phyloP scores from a whole-genome alignment of 164 flowering plant species.

The Piper betle region DNA sequence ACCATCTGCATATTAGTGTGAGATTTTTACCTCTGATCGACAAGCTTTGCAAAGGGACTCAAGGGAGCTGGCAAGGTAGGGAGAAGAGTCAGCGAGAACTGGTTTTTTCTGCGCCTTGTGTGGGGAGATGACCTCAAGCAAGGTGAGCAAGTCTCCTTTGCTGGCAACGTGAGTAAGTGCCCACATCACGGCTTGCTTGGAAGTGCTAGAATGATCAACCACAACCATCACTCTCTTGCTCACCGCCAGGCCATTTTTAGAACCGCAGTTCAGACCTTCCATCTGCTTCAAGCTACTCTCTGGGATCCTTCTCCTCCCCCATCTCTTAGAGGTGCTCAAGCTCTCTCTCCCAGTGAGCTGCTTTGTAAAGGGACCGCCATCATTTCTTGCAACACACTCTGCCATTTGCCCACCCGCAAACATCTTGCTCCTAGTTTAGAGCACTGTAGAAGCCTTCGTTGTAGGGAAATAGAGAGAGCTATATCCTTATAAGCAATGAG shows the following conservation, averaged over 20 bases:
- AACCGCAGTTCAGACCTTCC: constrained; percentile 30
- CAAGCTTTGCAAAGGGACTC: constrained; percentile 80
- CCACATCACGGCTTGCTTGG: constrained; percentile 93
- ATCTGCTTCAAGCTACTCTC: constrained; percentile 33
- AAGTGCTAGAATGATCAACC: constrained; percentile 44
- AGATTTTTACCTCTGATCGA: constrained; percentile 62
- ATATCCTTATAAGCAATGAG: background rate
- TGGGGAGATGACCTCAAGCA: constrained; percentile 57
- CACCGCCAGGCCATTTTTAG: constrained; percentile 16
- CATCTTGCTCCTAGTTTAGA: background rate
- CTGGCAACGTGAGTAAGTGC: constrained; percentile 79
- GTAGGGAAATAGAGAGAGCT: background rate
- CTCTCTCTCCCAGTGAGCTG: constrained; percentile 55
- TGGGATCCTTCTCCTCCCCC: constrained; percentile 21
- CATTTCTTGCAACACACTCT: constrained; percentile 20
- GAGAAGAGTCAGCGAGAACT: constrained; percentile 11
- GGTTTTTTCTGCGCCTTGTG: constrained; percentile 9
- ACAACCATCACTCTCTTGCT: constrained; percentile 89
- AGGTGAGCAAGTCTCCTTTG: constrained; percentile 70
- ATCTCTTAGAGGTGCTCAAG: constrained; percentile 66
- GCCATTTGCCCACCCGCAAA: constrained; percentile 26
- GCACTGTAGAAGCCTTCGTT: too few relatives aligned
- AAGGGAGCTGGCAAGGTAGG: constrained; percentile 53
- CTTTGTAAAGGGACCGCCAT: constrained; percentile 25
- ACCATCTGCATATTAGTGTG: background rate